phyloP scores from a whole-genome alignment of 108 stramenopile genomes.

The Nannochloropsis gaditana region DNA sequence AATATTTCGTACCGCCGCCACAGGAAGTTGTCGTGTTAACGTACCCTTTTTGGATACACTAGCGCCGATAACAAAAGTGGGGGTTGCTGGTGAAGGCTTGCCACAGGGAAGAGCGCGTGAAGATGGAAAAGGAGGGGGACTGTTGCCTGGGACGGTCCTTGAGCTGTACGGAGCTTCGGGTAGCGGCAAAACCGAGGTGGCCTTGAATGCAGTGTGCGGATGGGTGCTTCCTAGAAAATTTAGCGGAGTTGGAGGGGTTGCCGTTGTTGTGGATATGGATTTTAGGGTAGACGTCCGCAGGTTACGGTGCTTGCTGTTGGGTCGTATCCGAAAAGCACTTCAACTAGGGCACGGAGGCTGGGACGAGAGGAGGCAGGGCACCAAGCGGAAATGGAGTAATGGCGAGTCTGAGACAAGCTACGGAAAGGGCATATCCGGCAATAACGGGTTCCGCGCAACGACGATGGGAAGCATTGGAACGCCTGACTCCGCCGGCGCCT shows the following conservation, averaged over 20 bases:
- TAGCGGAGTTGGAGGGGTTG: not conserved
- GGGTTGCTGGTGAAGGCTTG: not conserved
- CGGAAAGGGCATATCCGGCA: not conserved
- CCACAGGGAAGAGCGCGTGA: not conserved
- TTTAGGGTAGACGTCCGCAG: not conserved
- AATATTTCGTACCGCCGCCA: not conserved
- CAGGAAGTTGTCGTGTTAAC: slow-evolving; percentile 1
- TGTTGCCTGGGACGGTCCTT: not conserved
- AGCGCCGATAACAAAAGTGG: not conserved
- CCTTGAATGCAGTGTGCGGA: not conserved
- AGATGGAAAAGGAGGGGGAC: slow-evolving; percentile 14
- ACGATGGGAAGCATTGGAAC: not conserved
- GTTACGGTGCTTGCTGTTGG: slow-evolving; percentile 3
- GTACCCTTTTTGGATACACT: not conserved
- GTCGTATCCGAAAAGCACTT: not conserved
- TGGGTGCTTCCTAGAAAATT: not conserved
- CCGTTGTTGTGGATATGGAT: not conserved
- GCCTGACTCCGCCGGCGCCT: not conserved
- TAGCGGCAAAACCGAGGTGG: slow-evolving; percentile 16
- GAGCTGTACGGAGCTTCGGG: not conserved
- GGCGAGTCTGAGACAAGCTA: not conserved
- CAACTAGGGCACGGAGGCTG: not conserved
- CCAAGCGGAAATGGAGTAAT: no score
- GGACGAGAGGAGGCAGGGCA: no score
- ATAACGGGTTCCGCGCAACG: not conserved